Conservation (phyloP, 1,284 basidiomycete species). For the Kalmanozyma brasiliensis region DNA sequence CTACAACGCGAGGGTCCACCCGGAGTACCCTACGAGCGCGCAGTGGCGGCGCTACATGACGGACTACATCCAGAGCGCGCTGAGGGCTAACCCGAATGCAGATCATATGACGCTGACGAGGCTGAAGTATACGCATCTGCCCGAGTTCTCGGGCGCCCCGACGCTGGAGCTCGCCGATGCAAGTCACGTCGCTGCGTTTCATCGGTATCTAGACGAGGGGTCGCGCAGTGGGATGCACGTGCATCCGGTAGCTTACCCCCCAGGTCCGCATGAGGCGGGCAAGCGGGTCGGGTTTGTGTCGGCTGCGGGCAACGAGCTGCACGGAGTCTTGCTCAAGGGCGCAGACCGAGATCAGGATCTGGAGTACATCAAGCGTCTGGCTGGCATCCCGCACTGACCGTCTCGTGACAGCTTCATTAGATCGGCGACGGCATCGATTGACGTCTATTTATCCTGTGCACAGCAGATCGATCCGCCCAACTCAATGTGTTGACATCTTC, state of each 20-base stretch:
- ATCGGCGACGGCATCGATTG: too few species aligned
- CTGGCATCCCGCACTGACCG: background rate
- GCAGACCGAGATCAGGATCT: conserved; percentile 11
- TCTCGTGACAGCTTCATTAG: too few species aligned
- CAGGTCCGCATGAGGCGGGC: background rate
- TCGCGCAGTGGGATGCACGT: background rate
- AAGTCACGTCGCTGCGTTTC: conserved; percentile 29
- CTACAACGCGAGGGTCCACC: conserved; percentile 2
- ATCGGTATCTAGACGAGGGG: conserved; percentile 10
- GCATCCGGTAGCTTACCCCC: background rate
- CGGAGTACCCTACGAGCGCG: background rate
- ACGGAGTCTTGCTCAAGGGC: conserved; percentile 18
- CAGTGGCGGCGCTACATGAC: background rate
- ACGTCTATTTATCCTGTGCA: too few species aligned
- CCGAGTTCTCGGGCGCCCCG: conserved; percentile 15
- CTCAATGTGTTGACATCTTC: too few species aligned
- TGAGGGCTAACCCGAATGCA: background rate
- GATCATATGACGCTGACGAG: background rate
- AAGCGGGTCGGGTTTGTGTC: background rate
- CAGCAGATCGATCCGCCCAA: too few species aligned
- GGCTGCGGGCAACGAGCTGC: background rate
- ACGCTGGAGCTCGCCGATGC: conserved; percentile 44
- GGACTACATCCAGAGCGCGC: background rate
- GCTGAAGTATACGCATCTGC: conserved; percentile 13
- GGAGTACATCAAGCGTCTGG: conserved; percentile 16